Percentiles rank a stretch among this genome's conserved stretches.
phyloP scores from a whole-genome alignment of 1,284 basidiomycete genomes.

The Puccinia polysora region DNA sequence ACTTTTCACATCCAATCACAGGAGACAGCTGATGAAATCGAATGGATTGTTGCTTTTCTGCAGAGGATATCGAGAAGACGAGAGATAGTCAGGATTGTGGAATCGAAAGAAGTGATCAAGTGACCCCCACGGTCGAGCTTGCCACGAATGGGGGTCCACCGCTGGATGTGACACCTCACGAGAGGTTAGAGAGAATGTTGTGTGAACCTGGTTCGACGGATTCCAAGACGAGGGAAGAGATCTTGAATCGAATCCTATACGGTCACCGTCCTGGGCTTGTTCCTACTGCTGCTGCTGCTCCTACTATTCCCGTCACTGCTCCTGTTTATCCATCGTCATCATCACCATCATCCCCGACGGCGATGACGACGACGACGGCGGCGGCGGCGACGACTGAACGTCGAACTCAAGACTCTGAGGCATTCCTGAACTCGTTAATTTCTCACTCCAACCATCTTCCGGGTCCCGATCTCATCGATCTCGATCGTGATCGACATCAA shows the following conservation, averaged over 20 bases:
- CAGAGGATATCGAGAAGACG: constrained; percentile 38
- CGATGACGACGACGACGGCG: too few species aligned
- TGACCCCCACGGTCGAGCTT: background rate
- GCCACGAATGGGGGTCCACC: background rate
- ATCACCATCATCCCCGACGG: too few species aligned
- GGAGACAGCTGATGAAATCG: background rate
- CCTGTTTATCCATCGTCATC: too few species aligned
- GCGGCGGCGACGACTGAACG: background rate
- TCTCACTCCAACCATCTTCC: background rate
- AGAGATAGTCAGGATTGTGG: background rate
- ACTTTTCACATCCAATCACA: background rate
- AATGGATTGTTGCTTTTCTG: background rate
- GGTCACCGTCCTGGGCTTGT: background rate
- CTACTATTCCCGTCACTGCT: too few species aligned
- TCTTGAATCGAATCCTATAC: constrained; percentile 2
- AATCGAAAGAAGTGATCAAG: background rate
- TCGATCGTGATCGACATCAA: constrained; percentile 14
- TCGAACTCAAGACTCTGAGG: background rate
- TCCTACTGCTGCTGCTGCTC: too few species aligned
- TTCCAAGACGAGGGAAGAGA: constrained; percentile 10
- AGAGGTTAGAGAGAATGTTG: background rate
- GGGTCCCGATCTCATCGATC: background rate
- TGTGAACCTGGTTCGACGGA: constrained; percentile 1
- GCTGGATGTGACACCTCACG: background rate
- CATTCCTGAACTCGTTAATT: background rate